Percentiles rank a stretch among this genome's conserved stretches.
phyloP scores from a whole-genome alignment of 805 yeast genomes.

The Sugiyamaella marilandica region DNA sequence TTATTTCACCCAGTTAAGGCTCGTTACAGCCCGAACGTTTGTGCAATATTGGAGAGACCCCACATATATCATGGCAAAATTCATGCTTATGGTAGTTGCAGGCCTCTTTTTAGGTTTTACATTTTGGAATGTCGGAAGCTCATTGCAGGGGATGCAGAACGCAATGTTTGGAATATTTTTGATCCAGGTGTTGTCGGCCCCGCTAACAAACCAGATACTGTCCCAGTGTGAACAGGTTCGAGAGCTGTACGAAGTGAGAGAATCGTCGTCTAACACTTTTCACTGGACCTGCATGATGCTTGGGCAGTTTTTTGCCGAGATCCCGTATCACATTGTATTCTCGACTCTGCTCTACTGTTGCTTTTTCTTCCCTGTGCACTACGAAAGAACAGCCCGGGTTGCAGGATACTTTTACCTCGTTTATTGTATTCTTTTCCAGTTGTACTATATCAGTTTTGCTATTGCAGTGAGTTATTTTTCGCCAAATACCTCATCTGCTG shows the following conservation, averaged over 20 bases:
- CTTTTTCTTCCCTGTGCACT: slow-evolving; percentile 47
- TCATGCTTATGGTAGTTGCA: slow-evolving; percentile 44
- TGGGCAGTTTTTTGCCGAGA: slow-evolving; percentile 51
- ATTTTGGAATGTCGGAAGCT: slow-evolving; percentile 53
- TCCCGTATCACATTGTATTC: slow-evolving; percentile 52
- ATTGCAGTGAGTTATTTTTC: slow-evolving; percentile 52
- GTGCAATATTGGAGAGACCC: slow-evolving; percentile 57
- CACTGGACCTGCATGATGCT: slow-evolving; percentile 61
- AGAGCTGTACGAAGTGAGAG: slow-evolving; percentile 65
- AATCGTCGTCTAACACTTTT: slow-evolving; percentile 64
- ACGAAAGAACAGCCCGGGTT: slow-evolving; percentile 41
- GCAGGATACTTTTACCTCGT: slow-evolving; percentile 50
- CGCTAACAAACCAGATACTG: slow-evolving; percentile 59
- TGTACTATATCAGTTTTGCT: slow-evolving; percentile 49
- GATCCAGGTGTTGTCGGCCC: slow-evolving; percentile 53
- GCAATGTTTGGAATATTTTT: slow-evolving; percentile 57
- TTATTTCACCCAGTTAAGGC: slow-evolving; percentile 41
- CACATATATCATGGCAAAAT: slow-evolving; percentile 56
- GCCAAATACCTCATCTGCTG: slow-evolving; percentile 64
- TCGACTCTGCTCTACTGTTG: slow-evolving; percentile 51
- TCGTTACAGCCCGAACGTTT: slow-evolving; percentile 41
- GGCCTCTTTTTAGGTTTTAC: slow-evolving; percentile 70
- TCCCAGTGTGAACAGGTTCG: slow-evolving; percentile 53
- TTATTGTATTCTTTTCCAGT: slow-evolving; percentile 47
- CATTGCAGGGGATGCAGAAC: slow-evolving; percentile 53